phyloP scores from a whole-genome alignment of 1,284 basidiomycete species.

The Trametes sp. region DNA sequence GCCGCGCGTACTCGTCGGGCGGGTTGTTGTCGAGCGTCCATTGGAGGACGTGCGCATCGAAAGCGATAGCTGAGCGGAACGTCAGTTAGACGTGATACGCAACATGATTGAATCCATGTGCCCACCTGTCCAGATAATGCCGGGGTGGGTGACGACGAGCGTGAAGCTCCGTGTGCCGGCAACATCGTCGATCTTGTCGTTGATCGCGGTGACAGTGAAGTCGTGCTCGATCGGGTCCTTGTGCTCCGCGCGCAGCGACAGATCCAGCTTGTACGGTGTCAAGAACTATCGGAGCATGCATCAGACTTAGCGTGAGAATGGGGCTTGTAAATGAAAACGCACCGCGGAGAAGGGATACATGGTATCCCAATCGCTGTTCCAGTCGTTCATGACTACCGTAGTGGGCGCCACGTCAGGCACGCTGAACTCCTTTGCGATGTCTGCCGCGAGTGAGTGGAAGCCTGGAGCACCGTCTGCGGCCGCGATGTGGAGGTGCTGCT shows the following conservation, averaged over 20 bases:
- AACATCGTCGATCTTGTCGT: conserved; percentile 62
- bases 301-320: background rate
- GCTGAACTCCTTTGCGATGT: conserved; percentile 70
- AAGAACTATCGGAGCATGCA: conserved; percentile 64
- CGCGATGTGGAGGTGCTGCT: conserved; percentile 85
- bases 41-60: conserved; percentile 88
- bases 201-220: conserved; percentile 69
- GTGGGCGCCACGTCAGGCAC: conserved; percentile 50
- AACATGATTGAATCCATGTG: conserved; percentile 14
- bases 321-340: conserved; percentile 33
- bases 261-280: conserved; percentile 76
- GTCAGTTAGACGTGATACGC: background rate
- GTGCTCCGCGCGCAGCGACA: conserved; percentile 61
- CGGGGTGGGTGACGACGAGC: conserved; percentile 81
- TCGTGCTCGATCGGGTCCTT: conserved; percentile 57
- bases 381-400: conserved; percentile 66
- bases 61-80: conserved; percentile 74
- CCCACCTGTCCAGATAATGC: conserved; percentile 87
- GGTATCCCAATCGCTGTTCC: conserved; percentile 85
- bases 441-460: conserved; percentile 66
- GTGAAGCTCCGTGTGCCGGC: conserved; percentile 78
- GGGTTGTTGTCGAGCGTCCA: conserved; percentile 87
- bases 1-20: conserved; percentile 77
- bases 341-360: conserved; percentile 88
- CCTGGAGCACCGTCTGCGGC: conserved; percentile 86